Base-by-base conservation (phyloP, 768 basidiomycete genomes). In the Termitomyces sp. region DNA sequence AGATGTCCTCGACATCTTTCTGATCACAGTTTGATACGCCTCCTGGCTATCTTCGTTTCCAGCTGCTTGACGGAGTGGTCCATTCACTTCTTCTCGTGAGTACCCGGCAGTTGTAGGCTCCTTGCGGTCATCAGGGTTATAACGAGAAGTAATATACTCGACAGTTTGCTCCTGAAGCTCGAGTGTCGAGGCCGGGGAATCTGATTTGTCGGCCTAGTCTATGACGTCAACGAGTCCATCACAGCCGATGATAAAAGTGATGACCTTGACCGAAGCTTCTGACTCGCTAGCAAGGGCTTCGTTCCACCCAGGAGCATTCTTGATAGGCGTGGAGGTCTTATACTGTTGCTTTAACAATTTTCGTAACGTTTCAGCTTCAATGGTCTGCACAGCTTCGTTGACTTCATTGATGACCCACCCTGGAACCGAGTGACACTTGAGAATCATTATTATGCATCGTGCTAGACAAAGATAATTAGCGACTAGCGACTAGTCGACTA, bases 291-390 rank as follows among this genome's bases (percentile, higher is more conserved):
- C 88, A 12, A 90, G 79, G 31, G 72, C 70, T 65, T 90, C 88
- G 63, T 89, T 89, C 88, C 88, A 90, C 1, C 87, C 88, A 3
- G 87, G 88, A 0, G 87, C 86, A 63, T 82, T 69, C 11, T 78
- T 65, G 58, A 81, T 79, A 10, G 83, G 79, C 1, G 83, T 77
- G 2, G 82, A 79, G 1, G 77, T 82, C 62, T 74, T 73, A 67
- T 82, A 74, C 36, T 83, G 79, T 4, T 69, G 68, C 6, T 74
- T 72, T 25, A 76, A 67, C 45, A 84, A 70, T 66, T 83, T 83
- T n/a, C 81, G 76, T 12, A 64, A 69, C 63, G 88, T 88, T 68
- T 86, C 83, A 17, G 67, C 67, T 59, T 84, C 83, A 25, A 86
- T 71, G 11, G 79, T 65, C 82, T 86, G 52, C 20, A 15, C 3